These are phyloP conservation scores for Phytophthora citricola DNA, from an alignment of 352 stramenopile species.

Conservation along the genomic window DNA sequence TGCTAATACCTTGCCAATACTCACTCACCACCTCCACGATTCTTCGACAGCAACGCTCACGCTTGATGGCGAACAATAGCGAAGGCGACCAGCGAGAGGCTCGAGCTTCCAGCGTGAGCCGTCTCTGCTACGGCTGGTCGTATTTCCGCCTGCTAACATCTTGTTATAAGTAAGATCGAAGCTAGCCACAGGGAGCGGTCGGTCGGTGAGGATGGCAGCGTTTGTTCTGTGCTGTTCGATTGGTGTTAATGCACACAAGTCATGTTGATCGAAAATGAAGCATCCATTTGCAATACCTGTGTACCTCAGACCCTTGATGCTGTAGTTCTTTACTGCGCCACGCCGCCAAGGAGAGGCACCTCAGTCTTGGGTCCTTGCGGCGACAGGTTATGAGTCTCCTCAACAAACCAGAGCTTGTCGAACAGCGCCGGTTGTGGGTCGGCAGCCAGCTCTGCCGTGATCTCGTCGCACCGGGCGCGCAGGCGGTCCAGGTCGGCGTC, in stretches of 20 bases:
- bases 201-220: conserved; percentile 16
- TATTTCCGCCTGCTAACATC: not conserved
- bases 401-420: conserved; percentile 70
- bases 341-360: conserved; percentile 43
- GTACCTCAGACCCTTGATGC: not conserved
- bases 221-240: conserved; percentile 22
- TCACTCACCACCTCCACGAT: not conserved
- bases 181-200: not conserved
- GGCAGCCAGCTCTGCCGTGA: conserved; percentile 46
- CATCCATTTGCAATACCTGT: not conserved
- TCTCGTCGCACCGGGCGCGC: conserved; percentile 56
- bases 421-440: conserved; percentile 44
- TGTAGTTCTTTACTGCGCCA: conserved; percentile 5
- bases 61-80: conserved; percentile 2
- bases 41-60: not conserved
- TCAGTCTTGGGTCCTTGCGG: conserved; percentile 54
- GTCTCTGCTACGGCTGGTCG: conserved; percentile 28
- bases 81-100: conserved; percentile 13
- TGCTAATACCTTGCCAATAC: not conserved
- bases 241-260: conserved; percentile 8
- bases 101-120: conserved; percentile 8
- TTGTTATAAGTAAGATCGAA: conserved; percentile 10
- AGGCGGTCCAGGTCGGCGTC: conserved; percentile 41
- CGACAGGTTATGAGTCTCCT: conserved; percentile 75
- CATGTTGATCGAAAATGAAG: not conserved